Base-by-base conservation (phyloP, 805 yeast genomes). In the Metschnikowia anglica region DNA sequence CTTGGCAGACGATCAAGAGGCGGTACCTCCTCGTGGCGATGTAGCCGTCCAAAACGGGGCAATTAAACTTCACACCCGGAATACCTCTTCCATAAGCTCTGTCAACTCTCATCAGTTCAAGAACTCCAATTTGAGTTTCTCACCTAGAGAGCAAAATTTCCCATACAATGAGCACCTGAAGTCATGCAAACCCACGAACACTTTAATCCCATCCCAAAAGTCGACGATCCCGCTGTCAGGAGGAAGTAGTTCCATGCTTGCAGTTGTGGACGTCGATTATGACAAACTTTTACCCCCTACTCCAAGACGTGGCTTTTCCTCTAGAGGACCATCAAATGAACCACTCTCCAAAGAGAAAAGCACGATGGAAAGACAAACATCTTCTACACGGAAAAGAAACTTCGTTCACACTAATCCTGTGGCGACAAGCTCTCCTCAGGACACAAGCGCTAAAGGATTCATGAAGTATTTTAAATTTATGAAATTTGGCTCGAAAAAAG, bases 1-100 rank as follows among this genome's bases (percentile, higher is more conserved):
- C 13, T 43, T 52, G 13, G 20, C 43, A 0, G 56, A 52, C 24
- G 37, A 42, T 13, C 56, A 52, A 27, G 34, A 33, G n/a, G 54
- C 52, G 24, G 54, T 52, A 2, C 56, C 56, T 6, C 53, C 51
- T 1, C 39, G 56, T 24, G 53, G 54, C 2, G 56, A 52, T 31
- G 35, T 52, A 6, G 49, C 48, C 13, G 43, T 51, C 10, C 32
- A 24, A 17, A 29, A 36, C 21, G 47, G 44, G 4, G 27, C 39
- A n/a, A 37, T 51, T 23, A 41, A 46, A 16, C 38, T 43, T 13
- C 51, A 51, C 27, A 48, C 45, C 21, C 32, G 52, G 13, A 38
- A 39, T 25, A 23, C 36, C 2, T 45, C 53, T 5, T 49, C 53
- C 5, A 25, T 42, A 12, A 33, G 44, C 12, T 51, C 54, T 1